Base-by-base conservation (phyloP, 2,329 filamentous ascomycete genomes). In the Cladophialophora bantiana region DNA sequence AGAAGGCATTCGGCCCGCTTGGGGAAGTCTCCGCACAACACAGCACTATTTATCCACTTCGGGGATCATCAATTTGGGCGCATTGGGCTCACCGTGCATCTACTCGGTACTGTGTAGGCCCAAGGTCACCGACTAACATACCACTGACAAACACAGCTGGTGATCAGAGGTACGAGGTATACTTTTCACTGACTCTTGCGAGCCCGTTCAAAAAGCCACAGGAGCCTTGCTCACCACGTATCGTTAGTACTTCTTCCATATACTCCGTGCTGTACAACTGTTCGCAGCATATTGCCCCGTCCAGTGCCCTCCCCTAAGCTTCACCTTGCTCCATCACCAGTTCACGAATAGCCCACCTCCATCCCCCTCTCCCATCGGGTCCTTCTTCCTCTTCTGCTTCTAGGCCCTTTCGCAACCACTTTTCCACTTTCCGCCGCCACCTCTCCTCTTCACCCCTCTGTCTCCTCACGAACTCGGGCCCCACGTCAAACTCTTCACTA, bases 401-500 rank as follows among this genome's bases (percentile, higher is more conserved):
- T 3, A 53, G 56, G 1, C 64, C 70, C 48, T 59, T 60, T 63
- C 85, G 85, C 70, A 94, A 87, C 95, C 95, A 99, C 74, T 87
- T 89, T 76, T 91, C 90, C 72, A 94, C 94, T 80, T 94, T 94
- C 77, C 89, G 89, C 72, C 90, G 86, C 95, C 95, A 99, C 68
- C 92, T 86, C 56, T 92, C 90, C 80, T 99, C 95, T 79, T 99
- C 95, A 74, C 94, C 93, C 67, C 91, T 86, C 76, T 98, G 94
- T 70, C 94, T 85, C 73, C 90, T 86, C 70, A 98, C 89, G 76
- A 98, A 99, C 77, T 96, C 93, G 2, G 94, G 95, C 0, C 95
- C 95, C 64, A 99, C 93, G 76, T 99, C 95, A 74, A 99, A 99
- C 77, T 99, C 95, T 79, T 99, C 95, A 60, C 93, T 93, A 12